Evolutionary conservation across 805 yeast genomes (phyloP).

Genomic region (Lipomyces spencermartinsiae): DNA sequence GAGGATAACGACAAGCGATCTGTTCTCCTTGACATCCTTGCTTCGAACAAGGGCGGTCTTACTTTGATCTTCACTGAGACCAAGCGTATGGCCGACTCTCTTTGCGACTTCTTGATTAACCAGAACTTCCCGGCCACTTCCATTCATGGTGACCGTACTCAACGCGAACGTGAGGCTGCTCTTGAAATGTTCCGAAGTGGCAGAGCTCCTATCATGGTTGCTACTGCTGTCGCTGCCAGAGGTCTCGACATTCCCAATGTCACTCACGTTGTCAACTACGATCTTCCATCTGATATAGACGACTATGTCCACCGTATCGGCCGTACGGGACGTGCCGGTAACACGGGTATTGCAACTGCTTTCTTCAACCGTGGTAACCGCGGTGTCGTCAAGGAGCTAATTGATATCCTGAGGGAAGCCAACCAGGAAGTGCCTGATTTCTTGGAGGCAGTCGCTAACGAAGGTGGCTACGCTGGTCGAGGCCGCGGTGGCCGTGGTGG

Average conservation of each 20-base stretch:
- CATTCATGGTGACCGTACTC: conserved; percentile 99
- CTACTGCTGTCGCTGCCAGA: conserved; percentile 99
- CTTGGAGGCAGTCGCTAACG: conserved; percentile 80
- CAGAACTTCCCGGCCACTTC: conserved; percentile 97
- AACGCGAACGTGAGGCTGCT: conserved; percentile 97
- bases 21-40: conserved; percentile 83
- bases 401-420: conserved; percentile 89
- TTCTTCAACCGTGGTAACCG: conserved; percentile 96
- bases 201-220: conserved; percentile 90
- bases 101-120: conserved; percentile 87
- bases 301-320: conserved; percentile 99
- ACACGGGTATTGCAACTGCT: conserved; percentile 97
- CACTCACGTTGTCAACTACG: conserved; percentile 96
- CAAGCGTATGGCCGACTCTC: conserved; percentile 96
- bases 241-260: conserved; percentile 99
- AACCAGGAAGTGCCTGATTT: conserved; percentile 97
- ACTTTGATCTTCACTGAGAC: conserved; percentile 97
- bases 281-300: conserved; percentile 94
- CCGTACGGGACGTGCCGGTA: conserved; percentile 99
- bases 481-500: conserved; percentile 53
- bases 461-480: conserved; percentile 62
- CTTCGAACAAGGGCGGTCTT: conserved; percentile 79
- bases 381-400: conserved; percentile 84
- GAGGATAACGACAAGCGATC: conserved; percentile 93
- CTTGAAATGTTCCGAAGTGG: conserved; percentile 92